Evolutionary conservation across 352 stramenopile genomes (phyloP), one percentile per base, ranked within the genome.

Genomic region (Detonula confervacea): DNA sequence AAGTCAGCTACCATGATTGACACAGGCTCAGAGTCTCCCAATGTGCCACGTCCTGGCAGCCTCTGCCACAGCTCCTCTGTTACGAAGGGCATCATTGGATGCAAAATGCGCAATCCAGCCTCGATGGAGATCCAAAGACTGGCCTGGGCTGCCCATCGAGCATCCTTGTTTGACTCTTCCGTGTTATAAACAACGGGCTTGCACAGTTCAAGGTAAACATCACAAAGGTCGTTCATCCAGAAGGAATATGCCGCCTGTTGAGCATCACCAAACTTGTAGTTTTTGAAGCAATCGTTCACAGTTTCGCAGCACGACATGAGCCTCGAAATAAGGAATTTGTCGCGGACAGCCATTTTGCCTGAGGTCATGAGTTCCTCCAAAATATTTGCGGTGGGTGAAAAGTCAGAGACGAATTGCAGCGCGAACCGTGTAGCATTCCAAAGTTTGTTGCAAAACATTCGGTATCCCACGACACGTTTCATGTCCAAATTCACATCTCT

Each of bases 381-480:
- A 33, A 93, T 77, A 29, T 87, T 91, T 5, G 87, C 24, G 46
- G 83, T 88, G 35, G 92, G 71, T 57, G 90, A 62, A 56, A 96
- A 91, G 70, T 95, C 96, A 39, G 87, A 91, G 12, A 99, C 89
- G 89, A 98, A 98, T 35, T 96, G 96, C 74, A 99, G 95, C 49
- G 97, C 97, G 86, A 99, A 99, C 54, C 96, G 95, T 59, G 97
- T 98, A 5, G 97, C 97, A 85, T 99, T 99, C 98, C 98, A 99
- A 25, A 99, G 92, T 88, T 99, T 99, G 94, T 99, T 99, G 80
- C 98, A 99, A 85, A 99, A 99, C 87, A 99, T 97, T 65, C 98
- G 95, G 88, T 99, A 99, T 27, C 96, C 96, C 47, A 99, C 96
- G 18, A 99, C 93, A 68, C 97, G 95, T 65, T 99, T 98, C 80